These are phyloP conservation scores for Trichoderma gracile DNA, from an alignment of 2,329 filamentous ascomycete species.

Conservation along the genomic window DNA sequence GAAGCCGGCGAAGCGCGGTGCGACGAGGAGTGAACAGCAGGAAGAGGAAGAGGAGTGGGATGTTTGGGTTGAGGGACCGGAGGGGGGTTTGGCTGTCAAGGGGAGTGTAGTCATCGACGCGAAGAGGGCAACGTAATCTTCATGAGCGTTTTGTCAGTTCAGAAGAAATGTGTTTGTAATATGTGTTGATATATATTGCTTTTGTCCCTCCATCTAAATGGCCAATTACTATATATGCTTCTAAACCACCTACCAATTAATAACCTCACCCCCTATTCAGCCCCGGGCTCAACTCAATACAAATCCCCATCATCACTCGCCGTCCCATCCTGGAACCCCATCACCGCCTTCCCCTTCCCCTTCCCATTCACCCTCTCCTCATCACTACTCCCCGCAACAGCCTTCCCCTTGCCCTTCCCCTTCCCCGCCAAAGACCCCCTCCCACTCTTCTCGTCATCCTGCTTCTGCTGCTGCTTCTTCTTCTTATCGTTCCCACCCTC, in stretches of 20 bases:
- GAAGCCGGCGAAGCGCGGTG: constrained; percentile 46
- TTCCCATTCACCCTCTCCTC: constrained; percentile 44
- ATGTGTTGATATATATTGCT: too few species aligned
- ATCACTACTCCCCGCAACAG: constrained; percentile 37
- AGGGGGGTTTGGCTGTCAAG: constrained; percentile 65
- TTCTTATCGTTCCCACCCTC: constrained; percentile 58
- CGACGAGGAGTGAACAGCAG: constrained; percentile 36
- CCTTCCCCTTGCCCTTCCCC: constrained; percentile 41
- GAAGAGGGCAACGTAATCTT: not conserved
- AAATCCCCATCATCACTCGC: constrained; percentile 59
- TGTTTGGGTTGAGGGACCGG: constrained; percentile 64
- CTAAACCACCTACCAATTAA: too few species aligned
- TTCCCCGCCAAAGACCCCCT: constrained; percentile 35
- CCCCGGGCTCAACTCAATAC: constrained; percentile 45
- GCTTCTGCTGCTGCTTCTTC: constrained; percentile 25
- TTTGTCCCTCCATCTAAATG: too few species aligned
- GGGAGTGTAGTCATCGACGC: constrained; percentile 44
- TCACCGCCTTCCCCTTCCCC: constrained; percentile 58
- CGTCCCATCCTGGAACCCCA: constrained; percentile 54
- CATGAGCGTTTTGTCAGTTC: too few species aligned
- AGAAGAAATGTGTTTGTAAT: too few species aligned
- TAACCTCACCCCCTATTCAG: too few species aligned
- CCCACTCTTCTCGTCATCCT: constrained; percentile 29
- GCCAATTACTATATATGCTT: too few species aligned
- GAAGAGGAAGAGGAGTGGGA: constrained; percentile 54